phyloP scores from a whole-genome alignment of 805 yeast genomes.

The Metschnikowia henanensis region DNA sequence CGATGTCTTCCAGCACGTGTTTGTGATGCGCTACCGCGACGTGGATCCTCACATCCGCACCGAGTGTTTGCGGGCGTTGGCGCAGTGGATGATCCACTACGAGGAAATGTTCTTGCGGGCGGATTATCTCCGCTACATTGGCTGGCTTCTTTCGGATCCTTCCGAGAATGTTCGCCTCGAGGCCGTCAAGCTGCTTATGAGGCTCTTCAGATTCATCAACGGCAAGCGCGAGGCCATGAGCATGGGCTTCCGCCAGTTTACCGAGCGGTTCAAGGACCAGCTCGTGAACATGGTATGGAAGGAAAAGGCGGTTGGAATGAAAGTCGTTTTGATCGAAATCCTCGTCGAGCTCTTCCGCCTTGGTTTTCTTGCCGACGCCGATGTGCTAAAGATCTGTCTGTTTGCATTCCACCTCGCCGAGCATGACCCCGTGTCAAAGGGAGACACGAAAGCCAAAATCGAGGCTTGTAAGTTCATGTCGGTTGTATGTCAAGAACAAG shows the following conservation, averaged over 20 bases:
- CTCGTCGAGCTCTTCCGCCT: slow-evolving; percentile 54
- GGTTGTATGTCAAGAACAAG: slow-evolving; percentile 40
- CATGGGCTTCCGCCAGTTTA: slow-evolving; percentile 75
- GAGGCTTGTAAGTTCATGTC: slow-evolving; percentile 59
- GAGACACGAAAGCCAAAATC: slow-evolving; percentile 28
- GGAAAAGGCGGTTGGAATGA: slow-evolving; percentile 53
- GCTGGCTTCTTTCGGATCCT: slow-evolving; percentile 82
- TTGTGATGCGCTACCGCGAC: slow-evolving; percentile 79
- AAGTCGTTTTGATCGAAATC: slow-evolving; percentile 49
- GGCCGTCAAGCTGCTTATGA: slow-evolving; percentile 55
- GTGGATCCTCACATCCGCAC: slow-evolving; percentile 69
- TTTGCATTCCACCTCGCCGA: slow-evolving; percentile 21
- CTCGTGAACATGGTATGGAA: slow-evolving; percentile 54
- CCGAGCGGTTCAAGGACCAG: slow-evolving; percentile 68
- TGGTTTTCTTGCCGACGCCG: slow-evolving; percentile 66
- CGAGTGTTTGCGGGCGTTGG: slow-evolving; percentile 62
- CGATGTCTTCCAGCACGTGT: slow-evolving; percentile 66
- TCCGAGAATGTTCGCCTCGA: slow-evolving; percentile 61
- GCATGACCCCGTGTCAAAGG: neutral
- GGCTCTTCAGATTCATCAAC: slow-evolving; percentile 39
- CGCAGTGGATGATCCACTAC: slow-evolving; percentile 67
- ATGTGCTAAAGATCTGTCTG: slow-evolving; percentile 27
- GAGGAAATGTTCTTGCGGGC: slow-evolving; percentile 75
- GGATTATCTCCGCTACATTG: slow-evolving; percentile 71
- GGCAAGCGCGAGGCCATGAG: slow-evolving; percentile 29